Evolutionary conservation across 495 filamentous ascomycete species (phyloP), one percentile per base, ranked within the genome.

Genomic region (Daldinia decipiens): DNA sequence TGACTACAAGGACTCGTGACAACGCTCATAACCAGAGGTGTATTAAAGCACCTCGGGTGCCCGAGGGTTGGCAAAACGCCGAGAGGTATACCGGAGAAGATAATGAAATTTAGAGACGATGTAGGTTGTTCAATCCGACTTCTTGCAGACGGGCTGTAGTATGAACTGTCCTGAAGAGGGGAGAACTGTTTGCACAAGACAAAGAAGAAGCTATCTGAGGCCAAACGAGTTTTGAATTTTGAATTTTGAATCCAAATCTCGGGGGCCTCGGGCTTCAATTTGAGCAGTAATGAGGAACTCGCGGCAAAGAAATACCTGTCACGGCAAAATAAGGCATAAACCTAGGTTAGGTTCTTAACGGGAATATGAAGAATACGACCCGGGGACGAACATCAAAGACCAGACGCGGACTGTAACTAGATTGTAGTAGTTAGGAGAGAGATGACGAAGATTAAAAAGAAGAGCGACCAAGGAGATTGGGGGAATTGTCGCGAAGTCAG

Each of bases 171-270:
- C 59, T 27, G 31, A 13, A 32, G 38, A 50, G 47, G 21, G 57
- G 36, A 36, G 26, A 45, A 8, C 51, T 38, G 53, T 45, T 53
- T 36, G 15, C 12, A 19, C 29, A 13, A 32, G 36, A 70, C 67
- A 70, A 70, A 65, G 67, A 70, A 65, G 67, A 70, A 59, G 36
- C 27, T 29, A 39, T 21, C 43, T 47, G 43, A 47, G 43, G 52
- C 57, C 60, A 70, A 60, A 54, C 45, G 15, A 47, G 29, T 7
- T 47, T 19, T 29, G 27, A 53, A 60, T 39, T 55, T 59, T 29
- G 27, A 53, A 60, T 39, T 55, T 59, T 31, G 43, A 24, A 47
- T 24, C 13, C 12, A 13, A 13, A 36, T 36, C 19, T 47, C 24
- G 43, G 43, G 19, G 17, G 12, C 9, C 9, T 19, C 19, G 43